Base-by-base conservation (phyloP, 768 basidiomycete genomes). In the Mycena capillaripes region DNA sequence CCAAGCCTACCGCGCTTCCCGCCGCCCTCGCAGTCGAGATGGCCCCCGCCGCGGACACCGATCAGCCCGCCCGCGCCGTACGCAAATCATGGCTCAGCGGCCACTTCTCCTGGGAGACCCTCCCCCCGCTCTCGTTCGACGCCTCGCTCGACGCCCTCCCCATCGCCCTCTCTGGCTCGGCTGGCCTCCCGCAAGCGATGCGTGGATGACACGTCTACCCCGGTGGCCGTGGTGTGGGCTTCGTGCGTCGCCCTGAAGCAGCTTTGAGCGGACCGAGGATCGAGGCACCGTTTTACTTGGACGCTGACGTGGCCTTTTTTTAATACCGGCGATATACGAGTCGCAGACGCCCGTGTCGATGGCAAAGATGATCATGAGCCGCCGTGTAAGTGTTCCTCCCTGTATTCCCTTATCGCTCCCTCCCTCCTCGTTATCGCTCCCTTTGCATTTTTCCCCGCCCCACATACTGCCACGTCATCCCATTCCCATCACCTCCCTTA, bases 341-440 rank as follows among this genome's bases (percentile, higher is more conserved):
- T 34, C 40, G 32, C 30, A 65, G 55, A 64, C 61, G n/a, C 69
- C 69, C 55, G 69, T 53, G 53, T 64, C 62, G 53, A 70, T 70
- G 69, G 69, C 69, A 3, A 70, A 57, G 62, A 40, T 70, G 29
- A 70, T 70, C 16, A 70, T 70, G 62, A 70, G 69, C 19, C 56
- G 69, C 23, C 69, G 65, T 70, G 69, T 70, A 55, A 27, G 69
- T 70, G 4, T n/a, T 40, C 25, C 36, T 53, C 16, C 32, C 29
- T 32, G n/a, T 30, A 16, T 30, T 19, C 46, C 8, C 2, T 50
- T 27, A 19, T 34, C 27, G 44, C 29, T n/a, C 11, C 29, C 61
- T 27, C 46, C 30, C 29, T 9, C 0, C 23, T 25, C 19, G 6
- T n/a, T 19, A 12, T 21, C 27, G 12, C 50, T 42, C 42, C 42